Evolutionary conservation across 2,329 filamentous ascomycete species (phyloP).

Genomic region (Bipolaris cookei): DNA sequence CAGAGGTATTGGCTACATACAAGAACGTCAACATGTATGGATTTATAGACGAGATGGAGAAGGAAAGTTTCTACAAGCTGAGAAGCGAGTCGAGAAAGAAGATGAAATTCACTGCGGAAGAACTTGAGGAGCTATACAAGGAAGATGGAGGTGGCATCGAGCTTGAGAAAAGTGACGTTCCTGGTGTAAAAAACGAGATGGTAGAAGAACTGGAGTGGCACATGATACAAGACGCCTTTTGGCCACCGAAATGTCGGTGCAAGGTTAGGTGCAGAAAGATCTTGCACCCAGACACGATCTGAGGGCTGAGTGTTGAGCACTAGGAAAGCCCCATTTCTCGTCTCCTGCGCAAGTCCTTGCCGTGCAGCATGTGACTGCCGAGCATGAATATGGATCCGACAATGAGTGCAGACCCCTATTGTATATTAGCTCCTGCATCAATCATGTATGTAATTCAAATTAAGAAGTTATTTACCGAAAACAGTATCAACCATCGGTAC

Average conservation of each 20-base stretch:
- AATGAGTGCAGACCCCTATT: conserved; percentile 24
- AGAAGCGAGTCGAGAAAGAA: conserved; percentile 2
- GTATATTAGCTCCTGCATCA: neutral
- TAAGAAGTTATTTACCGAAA: conserved; percentile 25
- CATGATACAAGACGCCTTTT: conserved; percentile 10
- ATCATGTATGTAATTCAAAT: neutral
- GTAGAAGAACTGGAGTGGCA: neutral
- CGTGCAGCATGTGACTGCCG: conserved; percentile 26
- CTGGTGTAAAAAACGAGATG: neutral
- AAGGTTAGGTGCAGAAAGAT: conserved; percentile 10
- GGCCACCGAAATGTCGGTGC: conserved; percentile 26
- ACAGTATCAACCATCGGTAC: conserved; percentile 35
- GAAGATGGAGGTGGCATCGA: conserved; percentile 26
- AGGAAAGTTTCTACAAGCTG: conserved; percentile 11
- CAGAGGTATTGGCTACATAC: conserved; percentile 21
- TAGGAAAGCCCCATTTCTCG: conserved; percentile 11
- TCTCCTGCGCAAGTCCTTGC: conserved; percentile 18
- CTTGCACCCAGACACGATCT: neutral
- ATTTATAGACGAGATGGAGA: conserved; percentile 33
- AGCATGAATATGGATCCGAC: conserved; percentile 30
- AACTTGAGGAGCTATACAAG: conserved; percentile 23
- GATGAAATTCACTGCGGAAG: conserved; percentile 16
- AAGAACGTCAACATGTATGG: conserved; percentile 14
- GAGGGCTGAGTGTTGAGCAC: neutral
- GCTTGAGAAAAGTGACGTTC: conserved; percentile 11